These are phyloP conservation scores for Plantago ovata DNA, from an alignment of 257 asterid genomes.

Conservation along the genomic window DNA sequence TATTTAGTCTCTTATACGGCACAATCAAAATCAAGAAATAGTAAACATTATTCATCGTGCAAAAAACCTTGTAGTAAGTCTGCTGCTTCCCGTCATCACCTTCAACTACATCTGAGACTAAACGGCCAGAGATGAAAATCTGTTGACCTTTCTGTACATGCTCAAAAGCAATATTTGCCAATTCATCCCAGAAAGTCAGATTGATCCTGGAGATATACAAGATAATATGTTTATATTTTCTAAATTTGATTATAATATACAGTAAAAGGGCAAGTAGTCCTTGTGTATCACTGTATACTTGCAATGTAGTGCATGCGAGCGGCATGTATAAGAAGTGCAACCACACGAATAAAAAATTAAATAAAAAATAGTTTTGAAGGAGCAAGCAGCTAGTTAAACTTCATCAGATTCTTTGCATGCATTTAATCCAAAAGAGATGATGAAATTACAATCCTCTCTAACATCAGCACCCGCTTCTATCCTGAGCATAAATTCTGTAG, in stretches of 20 bases:
- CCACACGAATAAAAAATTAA: not conserved
- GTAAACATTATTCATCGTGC: not conserved
- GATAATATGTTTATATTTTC: not conserved
- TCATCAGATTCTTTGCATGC: no score
- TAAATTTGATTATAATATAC: constrained; percentile 13
- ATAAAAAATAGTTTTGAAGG: constrained; percentile 1
- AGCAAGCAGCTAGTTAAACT: not conserved
- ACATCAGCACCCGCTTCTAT: no score
- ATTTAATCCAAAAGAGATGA: no score
- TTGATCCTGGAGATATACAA: constrained; percentile 55
- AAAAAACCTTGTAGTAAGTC: constrained; percentile 75
- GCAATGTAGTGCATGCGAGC: not conserved
- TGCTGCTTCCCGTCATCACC: constrained; percentile 83
- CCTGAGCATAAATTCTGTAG: no score
- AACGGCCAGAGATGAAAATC: constrained; percentile 74
- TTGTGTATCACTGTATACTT: not conserved
- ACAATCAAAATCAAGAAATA: constrained; percentile 8
- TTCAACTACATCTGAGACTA: constrained; percentile 77
- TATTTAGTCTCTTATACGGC: not conserved
- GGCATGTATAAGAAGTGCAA: constrained; percentile 1
- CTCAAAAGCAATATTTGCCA: constrained; percentile 72
- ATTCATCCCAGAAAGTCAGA: constrained; percentile 83
- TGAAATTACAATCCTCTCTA: no score
- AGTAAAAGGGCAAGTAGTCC: constrained; percentile 1
- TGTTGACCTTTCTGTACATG: constrained; percentile 91